Base-by-base conservation (phyloP, 148 eudicot species). In the Oxyria digyna region DNA sequence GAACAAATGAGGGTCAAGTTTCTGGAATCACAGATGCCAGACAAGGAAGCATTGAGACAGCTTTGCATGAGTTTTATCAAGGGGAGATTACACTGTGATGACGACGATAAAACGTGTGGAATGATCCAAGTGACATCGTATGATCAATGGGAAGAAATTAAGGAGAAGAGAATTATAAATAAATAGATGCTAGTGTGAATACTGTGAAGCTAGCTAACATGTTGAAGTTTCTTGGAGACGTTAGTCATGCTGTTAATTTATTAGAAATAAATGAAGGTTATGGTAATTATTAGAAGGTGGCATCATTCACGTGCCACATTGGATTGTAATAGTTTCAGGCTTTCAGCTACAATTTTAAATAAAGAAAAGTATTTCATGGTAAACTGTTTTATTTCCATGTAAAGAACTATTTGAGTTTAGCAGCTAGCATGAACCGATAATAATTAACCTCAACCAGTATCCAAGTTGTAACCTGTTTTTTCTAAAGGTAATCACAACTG, bases 41-140 rank as follows among this genome's bases (percentile, higher is more conserved):
- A 87, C 71, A 81, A 71, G 37, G 92, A 89, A 9, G 85, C 86
- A 14, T 93, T 91, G 96, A 83, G 81, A 77, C 83, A 82, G 54
- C 74, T 94, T 11, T 94, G 97, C 78, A 69, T 73, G 49, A 75
- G 81, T 63, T 94, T 94, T 72, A 90, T 94, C 31, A 90, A 90
- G 85, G 87, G 87, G 10, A 81, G 79, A 67, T 23, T 66, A 3
- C 38, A 14, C 9, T 43, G 38, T 6, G 69, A 41, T 4, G 43
- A 38, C 27, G 68, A 38, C 6, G 11, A 38, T 59, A 59, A 59
- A 59, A 27, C 27, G 15, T 50, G 20, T 3, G 65, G 31, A 20
- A 3, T 24, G 33, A 24, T 4, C 13, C 14, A 23, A 54, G 62
- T 54, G 21, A 54, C 62, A 8, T 54, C 14, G 4, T 8, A 52